Evolutionary conservation across 768 basidiomycete species (phyloP).

Genomic region (Mycena indigotica): DNA sequence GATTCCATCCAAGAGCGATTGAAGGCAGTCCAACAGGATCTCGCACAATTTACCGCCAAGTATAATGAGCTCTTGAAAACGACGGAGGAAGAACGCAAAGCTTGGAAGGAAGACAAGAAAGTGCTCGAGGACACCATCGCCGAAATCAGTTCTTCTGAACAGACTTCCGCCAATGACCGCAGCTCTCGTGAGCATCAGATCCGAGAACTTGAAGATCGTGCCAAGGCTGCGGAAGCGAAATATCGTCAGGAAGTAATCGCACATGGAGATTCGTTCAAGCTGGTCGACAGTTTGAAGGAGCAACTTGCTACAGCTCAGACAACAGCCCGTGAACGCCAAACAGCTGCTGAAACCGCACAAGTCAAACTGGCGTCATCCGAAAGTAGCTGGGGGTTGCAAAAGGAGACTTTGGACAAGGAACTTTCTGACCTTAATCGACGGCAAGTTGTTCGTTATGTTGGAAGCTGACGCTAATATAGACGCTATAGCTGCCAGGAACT

Average conservation of each 20-base stretch:
- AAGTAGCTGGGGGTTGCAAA: constrained; percentile 80
- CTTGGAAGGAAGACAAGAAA: constrained; percentile 81
- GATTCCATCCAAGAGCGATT: constrained; percentile 65
- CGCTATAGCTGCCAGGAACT: constrained; percentile 68
- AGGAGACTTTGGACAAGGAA: constrained; percentile 76
- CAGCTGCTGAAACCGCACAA: constrained; percentile 71
- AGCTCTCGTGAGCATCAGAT: constrained; percentile 64
- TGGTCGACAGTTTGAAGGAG: constrained; percentile 62
- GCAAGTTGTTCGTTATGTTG: constrained; percentile 38
- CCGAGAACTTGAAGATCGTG: constrained; percentile 68
- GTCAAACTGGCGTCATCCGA: constrained; percentile 74
- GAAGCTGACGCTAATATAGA: not conserved
- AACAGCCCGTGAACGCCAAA: constrained; percentile 57
- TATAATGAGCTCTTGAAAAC: constrained; percentile 62
- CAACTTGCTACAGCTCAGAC: constrained; percentile 57
- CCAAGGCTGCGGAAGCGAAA: constrained; percentile 77
- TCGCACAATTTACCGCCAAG: constrained; percentile 49
- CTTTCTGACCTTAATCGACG: constrained; percentile 68
- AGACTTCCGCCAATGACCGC: constrained; percentile 63
- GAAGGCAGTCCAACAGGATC: constrained; percentile 53
- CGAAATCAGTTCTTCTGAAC: constrained; percentile 77
- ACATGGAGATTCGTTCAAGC: constrained; percentile 84
- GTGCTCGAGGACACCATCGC: constrained; percentile 80
- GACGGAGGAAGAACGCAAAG: constrained; percentile 67
- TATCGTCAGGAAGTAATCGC: constrained; percentile 81